A percentile compares a stretch with the other conserved stretches of the same genome.
Evolutionary conservation across 345 rosid species (phyloP).

Genomic region (Psidium friedrichsthalianum): DNA sequence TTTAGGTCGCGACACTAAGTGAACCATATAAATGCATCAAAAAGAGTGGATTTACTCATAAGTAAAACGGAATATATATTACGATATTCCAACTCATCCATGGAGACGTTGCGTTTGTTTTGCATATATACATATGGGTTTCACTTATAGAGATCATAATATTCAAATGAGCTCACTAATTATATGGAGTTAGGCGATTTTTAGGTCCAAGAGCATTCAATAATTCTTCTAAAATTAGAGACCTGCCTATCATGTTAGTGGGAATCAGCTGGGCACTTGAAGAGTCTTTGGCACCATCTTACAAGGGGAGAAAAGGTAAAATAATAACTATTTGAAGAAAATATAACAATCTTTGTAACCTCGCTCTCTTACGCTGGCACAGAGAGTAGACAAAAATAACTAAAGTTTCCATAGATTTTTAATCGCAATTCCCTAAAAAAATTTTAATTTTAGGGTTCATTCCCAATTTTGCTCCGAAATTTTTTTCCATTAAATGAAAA

Average conservation of each 20-base stretch:
- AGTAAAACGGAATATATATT: neutral
- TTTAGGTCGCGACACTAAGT: no score
- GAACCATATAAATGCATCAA: neutral
- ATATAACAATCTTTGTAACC: neutral
- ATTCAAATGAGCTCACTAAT: neutral
- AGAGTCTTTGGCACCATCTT: neutral
- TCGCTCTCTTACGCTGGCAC: no score
- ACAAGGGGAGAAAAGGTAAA: rapidly evolving
- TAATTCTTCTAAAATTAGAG: neutral
- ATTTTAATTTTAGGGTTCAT: no score
- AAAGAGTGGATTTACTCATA: neutral
- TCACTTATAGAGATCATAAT: neutral
- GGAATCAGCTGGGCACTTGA: neutral
- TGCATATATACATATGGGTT: neutral
- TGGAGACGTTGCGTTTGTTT: neutral
- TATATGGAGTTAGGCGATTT: neutral
- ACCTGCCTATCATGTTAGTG: neutral
- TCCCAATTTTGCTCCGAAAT: no score
- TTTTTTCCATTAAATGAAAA: no score
- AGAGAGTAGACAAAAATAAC: neutral
- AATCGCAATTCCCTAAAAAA: neutral
- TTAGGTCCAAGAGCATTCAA: neutral
- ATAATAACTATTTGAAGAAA: neutral
- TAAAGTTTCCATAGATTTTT: neutral
- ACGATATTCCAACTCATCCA: neutral